A percentile compares a stretch with the other conserved stretches of the same genome.
These are phyloP conservation scores for Testicularia cyperi DNA, from an alignment of 1,284 basidiomycete species.

Conservation along the genomic window DNA sequence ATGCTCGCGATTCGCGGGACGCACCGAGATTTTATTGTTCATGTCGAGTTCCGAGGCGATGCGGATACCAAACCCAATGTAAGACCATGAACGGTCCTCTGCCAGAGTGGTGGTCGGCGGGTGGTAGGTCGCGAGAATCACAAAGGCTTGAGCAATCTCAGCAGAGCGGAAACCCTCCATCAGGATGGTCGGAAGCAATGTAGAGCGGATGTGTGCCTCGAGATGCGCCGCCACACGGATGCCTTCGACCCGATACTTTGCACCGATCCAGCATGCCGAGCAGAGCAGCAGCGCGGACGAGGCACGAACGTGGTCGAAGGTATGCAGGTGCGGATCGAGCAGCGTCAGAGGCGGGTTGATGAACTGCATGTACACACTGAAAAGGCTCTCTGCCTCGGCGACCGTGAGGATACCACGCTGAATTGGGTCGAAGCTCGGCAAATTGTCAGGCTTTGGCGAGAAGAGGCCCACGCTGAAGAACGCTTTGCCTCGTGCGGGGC, in stretches of 20 bases:
- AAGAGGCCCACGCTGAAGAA: conserved; percentile 40
- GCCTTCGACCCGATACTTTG: conserved; percentile 26
- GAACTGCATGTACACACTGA: conserved; percentile 26
- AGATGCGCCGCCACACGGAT: conserved; percentile 23
- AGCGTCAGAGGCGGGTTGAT: conserved; percentile 42
- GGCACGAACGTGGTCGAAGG: conserved; percentile 34
- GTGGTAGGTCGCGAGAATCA: conserved; percentile 35
- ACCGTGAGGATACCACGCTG: conserved; percentile 22
- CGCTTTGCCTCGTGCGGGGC: conserved; percentile 29
- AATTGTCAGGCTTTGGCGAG: conserved; percentile 28
- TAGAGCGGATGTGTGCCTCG: conserved; percentile 27
- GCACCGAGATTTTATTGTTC: conserved; percentile 24
- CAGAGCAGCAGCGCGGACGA: conserved; percentile 37
- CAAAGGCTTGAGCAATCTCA: conserved; percentile 35
- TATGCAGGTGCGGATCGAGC: conserved; percentile 41
- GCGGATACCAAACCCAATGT: conserved; percentile 35
- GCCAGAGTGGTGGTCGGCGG: conserved; percentile 32
- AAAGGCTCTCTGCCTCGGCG: conserved; percentile 24
- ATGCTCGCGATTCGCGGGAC: conserved; percentile 11
- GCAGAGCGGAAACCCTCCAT: conserved; percentile 37
- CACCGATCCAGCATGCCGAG: conserved; percentile 36
- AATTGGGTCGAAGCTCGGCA: conserved; percentile 40
- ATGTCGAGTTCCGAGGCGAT: conserved; percentile 45
- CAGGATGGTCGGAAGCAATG: conserved; percentile 26
- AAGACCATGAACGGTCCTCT: conserved; percentile 40